phyloP scores from a whole-genome alignment of 2,329 filamentous ascomycete species.

The Diaporthe caulivora region DNA sequence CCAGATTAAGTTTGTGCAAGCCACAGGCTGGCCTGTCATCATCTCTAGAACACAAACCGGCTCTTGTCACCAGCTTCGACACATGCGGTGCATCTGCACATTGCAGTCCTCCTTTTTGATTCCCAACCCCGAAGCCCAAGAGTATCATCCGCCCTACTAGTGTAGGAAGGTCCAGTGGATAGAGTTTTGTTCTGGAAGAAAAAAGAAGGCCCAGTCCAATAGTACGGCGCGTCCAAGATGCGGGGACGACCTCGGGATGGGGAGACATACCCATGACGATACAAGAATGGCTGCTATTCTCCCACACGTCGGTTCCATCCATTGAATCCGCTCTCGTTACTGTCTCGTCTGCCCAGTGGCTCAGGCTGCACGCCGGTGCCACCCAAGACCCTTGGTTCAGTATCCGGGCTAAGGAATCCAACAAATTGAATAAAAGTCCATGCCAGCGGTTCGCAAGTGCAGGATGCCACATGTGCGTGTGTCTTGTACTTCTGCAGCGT shows the following conservation, averaged over 20 bases:
- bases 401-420: constrained; percentile 12
- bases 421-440: neutral
- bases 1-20: constrained; percentile 5
- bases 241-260: neutral
- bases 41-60: neutral
- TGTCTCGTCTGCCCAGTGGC: neutral
- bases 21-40: neutral
- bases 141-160: neutral
- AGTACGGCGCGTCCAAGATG: neutral
- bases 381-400: neutral
- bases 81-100: neutral
- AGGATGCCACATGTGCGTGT: neutral
- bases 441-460: neutral
- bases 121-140: neutral
- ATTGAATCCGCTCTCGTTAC: neutral
- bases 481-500: constrained; percentile 10
- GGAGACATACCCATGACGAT: neutral
- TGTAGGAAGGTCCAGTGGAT: neutral
- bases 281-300: neutral
- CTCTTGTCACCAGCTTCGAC: neutral
- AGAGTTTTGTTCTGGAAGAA: neutral
- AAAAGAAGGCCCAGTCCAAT: neutral
- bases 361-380: neutral
- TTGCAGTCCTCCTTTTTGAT: neutral
- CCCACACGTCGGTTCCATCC: neutral